A percentile compares a stretch with the other conserved stretches of the same genome.
Evolutionary conservation across 495 filamentous ascomycete species (phyloP).

Genomic region (Apiosordaria backusii): DNA sequence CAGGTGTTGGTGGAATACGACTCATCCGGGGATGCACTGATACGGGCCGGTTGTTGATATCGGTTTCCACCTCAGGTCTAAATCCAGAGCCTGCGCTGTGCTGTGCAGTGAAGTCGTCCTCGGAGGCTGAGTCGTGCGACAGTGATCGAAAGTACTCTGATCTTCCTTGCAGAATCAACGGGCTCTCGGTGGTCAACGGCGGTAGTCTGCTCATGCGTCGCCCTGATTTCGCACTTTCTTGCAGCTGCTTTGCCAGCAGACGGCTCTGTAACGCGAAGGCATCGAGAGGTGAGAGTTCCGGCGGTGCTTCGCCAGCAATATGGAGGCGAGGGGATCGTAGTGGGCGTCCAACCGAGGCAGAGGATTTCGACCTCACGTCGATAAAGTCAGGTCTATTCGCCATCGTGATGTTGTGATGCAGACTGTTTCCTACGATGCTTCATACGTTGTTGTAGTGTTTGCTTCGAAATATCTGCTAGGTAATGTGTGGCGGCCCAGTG

Average conservation of each 20-base stretch:
- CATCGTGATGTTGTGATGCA: slow-evolving; percentile 38
- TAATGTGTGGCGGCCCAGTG: slow-evolving; percentile 8
- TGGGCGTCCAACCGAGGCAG: slow-evolving; percentile 53
- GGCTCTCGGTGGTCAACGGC: slow-evolving; percentile 72
- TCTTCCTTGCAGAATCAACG: slow-evolving; percentile 60
- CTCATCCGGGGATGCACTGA: slow-evolving; percentile 75
- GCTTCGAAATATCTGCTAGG: slow-evolving; percentile 10
- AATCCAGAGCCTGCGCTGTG: slow-evolving; percentile 41
- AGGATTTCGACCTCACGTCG: slow-evolving; percentile 62
- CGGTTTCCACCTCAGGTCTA: slow-evolving; percentile 58
- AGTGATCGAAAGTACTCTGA: slow-evolving; percentile 70
- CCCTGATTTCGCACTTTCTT: slow-evolving; percentile 65
- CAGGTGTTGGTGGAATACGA: slow-evolving; percentile 53
- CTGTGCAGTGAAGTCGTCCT: slow-evolving; percentile 32
- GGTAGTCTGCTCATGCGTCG: slow-evolving; percentile 81
- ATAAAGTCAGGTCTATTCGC: slow-evolving; percentile 55
- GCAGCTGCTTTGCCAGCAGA: slow-evolving; percentile 78
- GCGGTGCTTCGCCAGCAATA: slow-evolving; percentile 81
- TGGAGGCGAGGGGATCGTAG: slow-evolving; percentile 70
- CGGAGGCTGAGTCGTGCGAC: slow-evolving; percentile 44
- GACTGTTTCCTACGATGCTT: background rate
- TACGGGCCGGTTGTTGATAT: slow-evolving; percentile 52
- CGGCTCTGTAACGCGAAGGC: slow-evolving; percentile 88
- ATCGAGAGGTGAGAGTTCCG: slow-evolving; percentile 89
- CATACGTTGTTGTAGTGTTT: background rate